Evolutionary conservation across 139 green algal species (phyloP).

Genomic region (Chlorella sp.): DNA sequence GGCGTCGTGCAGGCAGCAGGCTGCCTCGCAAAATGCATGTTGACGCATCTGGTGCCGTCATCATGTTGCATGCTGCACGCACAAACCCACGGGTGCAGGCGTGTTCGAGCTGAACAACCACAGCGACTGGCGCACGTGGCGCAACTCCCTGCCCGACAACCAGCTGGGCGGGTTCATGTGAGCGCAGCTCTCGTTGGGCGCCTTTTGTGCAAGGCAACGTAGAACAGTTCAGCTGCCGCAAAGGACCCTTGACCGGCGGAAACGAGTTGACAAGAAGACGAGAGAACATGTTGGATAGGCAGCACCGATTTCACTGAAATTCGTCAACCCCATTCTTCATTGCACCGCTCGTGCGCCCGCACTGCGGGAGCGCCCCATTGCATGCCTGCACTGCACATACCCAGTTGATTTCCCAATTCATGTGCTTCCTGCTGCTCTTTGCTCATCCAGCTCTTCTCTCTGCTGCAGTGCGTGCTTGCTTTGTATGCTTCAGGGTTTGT

Average conservation of each 20-base stretch:
- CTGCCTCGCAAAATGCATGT: too few species aligned
- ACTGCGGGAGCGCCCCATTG: too few species aligned
- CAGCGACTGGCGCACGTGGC: constrained; percentile 32
- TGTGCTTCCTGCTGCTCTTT: not conserved
- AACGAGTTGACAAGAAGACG: too few species aligned
- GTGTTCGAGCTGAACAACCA: constrained; percentile 22
- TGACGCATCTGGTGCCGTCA: too few species aligned
- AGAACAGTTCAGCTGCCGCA: too few species aligned
- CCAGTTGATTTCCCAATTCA: too few species aligned
- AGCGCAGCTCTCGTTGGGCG: not conserved
- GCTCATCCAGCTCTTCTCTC: not conserved
- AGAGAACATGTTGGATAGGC: not conserved
- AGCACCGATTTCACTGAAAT: not conserved
- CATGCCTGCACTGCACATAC: too few species aligned
- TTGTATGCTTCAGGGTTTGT: not conserved
- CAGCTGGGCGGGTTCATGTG: constrained; percentile 37
- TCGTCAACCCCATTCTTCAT: not conserved
- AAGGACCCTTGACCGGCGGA: not conserved
- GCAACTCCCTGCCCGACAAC: constrained; percentile 47
- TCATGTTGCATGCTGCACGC: not conserved
- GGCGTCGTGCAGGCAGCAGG: too few species aligned
- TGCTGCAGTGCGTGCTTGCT: not conserved
- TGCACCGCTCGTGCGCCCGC: not conserved
- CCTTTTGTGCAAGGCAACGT: too few species aligned
- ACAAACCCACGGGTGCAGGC: not conserved